phyloP scores from a whole-genome alignment of 352 stramenopile genomes.

The Phytophthora nicotianae region DNA sequence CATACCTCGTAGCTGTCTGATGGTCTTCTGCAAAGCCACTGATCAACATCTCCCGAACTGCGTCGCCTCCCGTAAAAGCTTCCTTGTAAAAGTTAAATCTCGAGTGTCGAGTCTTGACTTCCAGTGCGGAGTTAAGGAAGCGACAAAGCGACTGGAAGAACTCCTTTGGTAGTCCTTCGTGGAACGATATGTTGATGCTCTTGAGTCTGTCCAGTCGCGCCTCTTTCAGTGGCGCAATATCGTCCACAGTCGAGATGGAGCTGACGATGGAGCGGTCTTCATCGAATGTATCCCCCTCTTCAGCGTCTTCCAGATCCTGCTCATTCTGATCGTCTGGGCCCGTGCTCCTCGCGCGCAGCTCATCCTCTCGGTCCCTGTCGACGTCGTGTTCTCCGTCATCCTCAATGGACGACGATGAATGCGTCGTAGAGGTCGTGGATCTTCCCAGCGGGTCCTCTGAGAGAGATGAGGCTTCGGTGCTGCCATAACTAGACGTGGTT shows the following conservation, averaged over 20 bases:
- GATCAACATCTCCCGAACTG: constrained; percentile 73
- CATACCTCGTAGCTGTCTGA: constrained; percentile 63
- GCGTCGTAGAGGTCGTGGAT: constrained; percentile 51
- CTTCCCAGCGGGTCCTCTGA: constrained; percentile 47
- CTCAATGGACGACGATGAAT: constrained; percentile 51
- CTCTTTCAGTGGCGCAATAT: constrained; percentile 73
- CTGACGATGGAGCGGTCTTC: constrained; percentile 43
- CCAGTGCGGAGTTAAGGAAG: constrained; percentile 75
- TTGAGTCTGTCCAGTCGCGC: constrained; percentile 72
- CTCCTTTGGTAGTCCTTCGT: constrained; percentile 77
- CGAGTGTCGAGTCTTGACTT: constrained; percentile 84
- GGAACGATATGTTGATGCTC: constrained; percentile 77
- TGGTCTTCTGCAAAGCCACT: constrained; percentile 84
- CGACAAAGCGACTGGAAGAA: constrained; percentile 79
- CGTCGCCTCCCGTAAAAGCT: constrained; percentile 77
- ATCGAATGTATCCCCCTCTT: constrained; percentile 44
- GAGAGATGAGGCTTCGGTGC: constrained; percentile 49
- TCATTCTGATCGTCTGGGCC: constrained; percentile 20
- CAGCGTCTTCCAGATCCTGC: constrained; percentile 20
- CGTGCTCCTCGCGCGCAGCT: constrained; percentile 19
- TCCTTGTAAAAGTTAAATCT: constrained; percentile 91
- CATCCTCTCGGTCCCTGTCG: constrained; percentile 39
- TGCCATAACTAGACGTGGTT: constrained; percentile 60
- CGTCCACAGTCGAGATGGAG: constrained; percentile 51
- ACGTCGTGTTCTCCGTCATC: constrained; percentile 46